Evolutionary conservation across 1,139 yeast genomes (phyloP), one percentile per base, ranked within the genome.

Genomic region (Suhomyces anneliseae): DNA sequence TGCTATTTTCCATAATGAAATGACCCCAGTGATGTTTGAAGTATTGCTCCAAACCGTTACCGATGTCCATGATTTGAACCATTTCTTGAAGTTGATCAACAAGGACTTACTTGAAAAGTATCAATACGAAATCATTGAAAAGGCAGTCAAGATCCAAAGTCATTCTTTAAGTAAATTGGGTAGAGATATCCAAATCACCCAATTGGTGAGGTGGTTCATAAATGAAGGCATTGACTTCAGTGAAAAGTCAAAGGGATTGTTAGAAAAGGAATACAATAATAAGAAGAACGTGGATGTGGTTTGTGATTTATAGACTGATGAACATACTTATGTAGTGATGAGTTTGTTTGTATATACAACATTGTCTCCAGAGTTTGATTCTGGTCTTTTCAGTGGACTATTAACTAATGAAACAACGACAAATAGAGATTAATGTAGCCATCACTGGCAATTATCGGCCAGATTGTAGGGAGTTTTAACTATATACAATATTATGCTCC

Each of bases 11-110:
- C 68, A 66, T 43, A 51, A 55, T 19, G 54, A 55, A 1, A 43
- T 71, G 26, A 56, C 58, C 24, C 46, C 54, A 0, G 41, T 52
- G 2, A 45, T 61, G 3, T 61, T 68, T 37, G 50, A 54, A 19
- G 52, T 68, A 7, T 47, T 74, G 7, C 52, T 72, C 38, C 48
- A 54, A 8, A 56, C 62, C 2, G 59, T 68, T 7, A 52, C 58
- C 15, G 60, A 60, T 38, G 46, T 54, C 1, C 55, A 54, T 37
- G 79, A 74, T 36, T 58, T 74, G 41, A 65, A 66, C 12, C 68
- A 70, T 40, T 62, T 74, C 36, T 34, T 72, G 4, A 57, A 54
- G 27, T 57, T 68, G 35, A 54, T 58, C n/a, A 39, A 53, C 2
- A 43, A 48, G 4, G 36, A 40, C 8, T 41, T 65, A 9, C 38